phyloP scores from a whole-genome alignment of 2,329 filamentous ascomycete genomes.

The Rugonectria rugulosa region DNA sequence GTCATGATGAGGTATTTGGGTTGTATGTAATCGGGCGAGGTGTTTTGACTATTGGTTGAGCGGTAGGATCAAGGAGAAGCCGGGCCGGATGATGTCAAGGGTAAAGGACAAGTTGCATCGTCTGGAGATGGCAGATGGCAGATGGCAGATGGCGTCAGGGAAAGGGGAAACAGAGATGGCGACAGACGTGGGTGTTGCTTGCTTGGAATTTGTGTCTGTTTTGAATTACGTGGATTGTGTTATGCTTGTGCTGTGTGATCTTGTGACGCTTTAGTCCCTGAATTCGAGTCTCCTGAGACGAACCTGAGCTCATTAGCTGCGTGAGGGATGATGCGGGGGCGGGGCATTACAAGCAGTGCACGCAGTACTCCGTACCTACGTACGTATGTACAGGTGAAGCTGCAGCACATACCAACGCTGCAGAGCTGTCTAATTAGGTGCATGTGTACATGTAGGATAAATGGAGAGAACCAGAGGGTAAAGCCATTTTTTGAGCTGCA shows the following conservation, averaged over 20 bases:
- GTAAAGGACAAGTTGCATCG: constrained; percentile 3
- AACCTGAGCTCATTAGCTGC: constrained; percentile 23
- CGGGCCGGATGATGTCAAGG: not conserved
- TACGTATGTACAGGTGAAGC: not conserved
- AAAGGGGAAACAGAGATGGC: not conserved
- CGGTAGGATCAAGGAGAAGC: not conserved
- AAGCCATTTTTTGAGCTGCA: no score
- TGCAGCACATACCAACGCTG: not conserved
- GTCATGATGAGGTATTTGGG: constrained; percentile 39
- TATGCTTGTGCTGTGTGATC: not conserved
- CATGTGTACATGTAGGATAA: not conserved
- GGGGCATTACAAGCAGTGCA: constrained; percentile 28
- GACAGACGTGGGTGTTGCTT: not conserved
- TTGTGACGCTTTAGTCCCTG: constrained; percentile 16
- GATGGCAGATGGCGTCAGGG: not conserved
- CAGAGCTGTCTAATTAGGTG: no score
- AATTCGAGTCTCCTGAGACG: constrained; percentile 29
- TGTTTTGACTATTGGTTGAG: not conserved
- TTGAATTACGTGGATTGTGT: constrained; percentile 6
- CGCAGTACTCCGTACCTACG: not conserved
- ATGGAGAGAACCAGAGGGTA: no score
- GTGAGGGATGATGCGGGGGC: constrained; percentile 35
- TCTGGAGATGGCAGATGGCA: not conserved
- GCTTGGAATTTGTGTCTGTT: not conserved
- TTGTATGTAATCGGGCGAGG: not conserved